Evolutionary conservation across 2,329 filamentous ascomycete species (phyloP).

Genomic region (Orbilia javanica): DNA sequence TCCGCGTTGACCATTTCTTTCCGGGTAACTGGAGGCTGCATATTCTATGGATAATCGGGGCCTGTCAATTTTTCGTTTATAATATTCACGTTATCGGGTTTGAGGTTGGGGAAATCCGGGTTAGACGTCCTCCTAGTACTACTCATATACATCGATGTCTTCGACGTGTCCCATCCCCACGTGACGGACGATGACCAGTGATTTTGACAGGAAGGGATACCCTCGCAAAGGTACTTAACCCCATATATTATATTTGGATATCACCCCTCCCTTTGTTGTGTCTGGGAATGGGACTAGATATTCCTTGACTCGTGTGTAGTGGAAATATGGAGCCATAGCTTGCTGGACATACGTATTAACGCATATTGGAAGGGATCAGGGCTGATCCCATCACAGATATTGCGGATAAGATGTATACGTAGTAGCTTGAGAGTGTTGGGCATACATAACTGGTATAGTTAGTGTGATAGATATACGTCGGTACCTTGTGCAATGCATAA

Average conservation of each 20-base stretch:
- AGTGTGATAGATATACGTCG: no score
- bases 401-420: not conserved
- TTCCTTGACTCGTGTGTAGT: not conserved
- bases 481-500: no score
- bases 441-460: no score
- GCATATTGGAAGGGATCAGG: not conserved
- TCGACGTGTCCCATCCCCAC: not conserved
- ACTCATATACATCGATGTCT: not conserved
- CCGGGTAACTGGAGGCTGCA: slow-evolving; percentile 15
- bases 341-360: not conserved
- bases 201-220: not conserved
- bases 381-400: not conserved
- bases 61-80: not conserved
- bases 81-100: not conserved
- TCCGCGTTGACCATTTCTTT: slow-evolving; percentile 25
- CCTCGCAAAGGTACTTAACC: not conserved
- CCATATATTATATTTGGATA: not conserved
- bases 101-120: not conserved
- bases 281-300: not conserved
- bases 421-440: no score
- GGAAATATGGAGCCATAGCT: no score
- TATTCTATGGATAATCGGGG: slow-evolving; percentile 3
- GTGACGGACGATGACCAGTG: not conserved
- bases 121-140: not conserved
- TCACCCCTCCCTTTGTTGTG: no score